A percentile compares a stretch with the other conserved stretches of the same genome.
Evolutionary conservation across 768 basidiomycete genomes (phyloP).

Genomic region (Paxillus involutus): DNA sequence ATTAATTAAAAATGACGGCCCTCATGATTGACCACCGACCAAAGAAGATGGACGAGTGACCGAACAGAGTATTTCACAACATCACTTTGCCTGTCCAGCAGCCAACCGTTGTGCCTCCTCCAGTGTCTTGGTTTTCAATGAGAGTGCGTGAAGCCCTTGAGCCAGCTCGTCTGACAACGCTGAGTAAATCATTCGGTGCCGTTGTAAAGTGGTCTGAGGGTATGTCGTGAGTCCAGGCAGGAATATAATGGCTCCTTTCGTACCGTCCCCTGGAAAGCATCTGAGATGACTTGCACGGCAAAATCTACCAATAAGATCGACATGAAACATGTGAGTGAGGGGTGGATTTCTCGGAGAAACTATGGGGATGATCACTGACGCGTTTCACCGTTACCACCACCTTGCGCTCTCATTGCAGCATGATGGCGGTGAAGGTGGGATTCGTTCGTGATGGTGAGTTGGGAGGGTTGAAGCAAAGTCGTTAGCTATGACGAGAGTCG

Average conservation of each 20-base stretch:
- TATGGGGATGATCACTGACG: conserved; percentile 53
- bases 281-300: conserved; percentile 69
- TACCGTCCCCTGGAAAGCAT: conserved; percentile 75
- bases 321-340: conserved; percentile 21
- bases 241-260: conserved; percentile 12
- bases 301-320: conserved; percentile 55
- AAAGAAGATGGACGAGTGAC: conserved; percentile 1
- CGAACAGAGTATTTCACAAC: conserved; percentile 15
- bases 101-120: conserved; percentile 40
- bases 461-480: conserved; percentile 56
- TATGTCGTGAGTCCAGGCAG: conserved; percentile 10
- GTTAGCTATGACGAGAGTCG: conserved; percentile 51
- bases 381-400: conserved; percentile 72
- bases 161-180: conserved; percentile 70
- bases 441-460: conserved; percentile 73
- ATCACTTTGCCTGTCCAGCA: conserved; percentile 23
- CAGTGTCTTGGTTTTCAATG: conserved; percentile 70
- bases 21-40: conserved; percentile 30
- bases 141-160: conserved; percentile 74
- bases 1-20: conserved; percentile 28
- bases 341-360: conserved; percentile 10
- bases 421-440: conserved; percentile 87
- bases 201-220: conserved; percentile 67
- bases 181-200: conserved; percentile 78
- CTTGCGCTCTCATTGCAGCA: conserved; percentile 72